Conservation (phyloP, 345 rosid genomes). For the rapeseed (Brassica napus) region DNA sequence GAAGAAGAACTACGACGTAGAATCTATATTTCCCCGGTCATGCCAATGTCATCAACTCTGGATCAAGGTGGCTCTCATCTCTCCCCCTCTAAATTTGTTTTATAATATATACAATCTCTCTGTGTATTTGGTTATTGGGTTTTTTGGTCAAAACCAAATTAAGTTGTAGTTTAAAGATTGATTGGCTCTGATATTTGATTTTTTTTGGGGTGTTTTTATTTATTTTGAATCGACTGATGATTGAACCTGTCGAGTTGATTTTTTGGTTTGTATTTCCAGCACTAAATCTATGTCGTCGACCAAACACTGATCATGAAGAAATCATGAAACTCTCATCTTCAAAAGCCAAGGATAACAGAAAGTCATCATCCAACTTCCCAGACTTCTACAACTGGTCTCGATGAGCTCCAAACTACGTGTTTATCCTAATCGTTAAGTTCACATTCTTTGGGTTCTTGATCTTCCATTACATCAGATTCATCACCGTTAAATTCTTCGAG, state of each 20-base stretch:
- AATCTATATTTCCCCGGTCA: no score
- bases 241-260: neutral
- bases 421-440: neutral
- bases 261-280: neutral
- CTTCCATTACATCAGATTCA: no score
- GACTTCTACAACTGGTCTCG: neutral
- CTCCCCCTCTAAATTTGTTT: no score
- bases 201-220: neutral
- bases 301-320: neutral
- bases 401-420: neutral
- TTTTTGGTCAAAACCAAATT: no score
- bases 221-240: neutral
- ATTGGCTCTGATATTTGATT: neutral
- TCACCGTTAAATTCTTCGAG: no score
- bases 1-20: no score
- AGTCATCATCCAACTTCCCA: neutral
- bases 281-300: neutral
- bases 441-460: neutral
- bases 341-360: neutral
- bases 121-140: neutral
- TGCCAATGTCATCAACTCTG: neutral
- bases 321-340: neutral
- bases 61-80: neutral
- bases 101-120: neutral
- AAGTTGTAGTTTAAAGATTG: neutral